Percentiles rank a stretch among this genome's conserved stretches.
These are phyloP conservation scores for Pugionium cornutum DNA, from an alignment of 345 rosid genomes.

Conservation along the genomic window DNA sequence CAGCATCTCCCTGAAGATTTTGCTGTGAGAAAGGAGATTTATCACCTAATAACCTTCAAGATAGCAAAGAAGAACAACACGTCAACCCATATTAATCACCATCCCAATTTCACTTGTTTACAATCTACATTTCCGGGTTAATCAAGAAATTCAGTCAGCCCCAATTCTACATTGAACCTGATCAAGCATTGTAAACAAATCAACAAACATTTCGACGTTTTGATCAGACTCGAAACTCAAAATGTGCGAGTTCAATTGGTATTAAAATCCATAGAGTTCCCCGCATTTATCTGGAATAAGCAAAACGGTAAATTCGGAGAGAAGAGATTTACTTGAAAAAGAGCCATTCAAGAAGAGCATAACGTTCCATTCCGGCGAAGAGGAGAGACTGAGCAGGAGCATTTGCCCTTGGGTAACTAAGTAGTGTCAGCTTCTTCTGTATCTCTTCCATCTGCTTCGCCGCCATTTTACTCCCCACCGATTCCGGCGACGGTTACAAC, in stretches of 20 bases:
- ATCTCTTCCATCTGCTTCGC: constrained; percentile 96
- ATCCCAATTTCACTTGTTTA: not conserved
- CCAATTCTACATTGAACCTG: constrained; percentile 2
- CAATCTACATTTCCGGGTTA: not conserved
- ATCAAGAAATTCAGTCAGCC: constrained; percentile 9
- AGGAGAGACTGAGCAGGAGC: constrained; percentile 98
- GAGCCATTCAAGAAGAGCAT: constrained; percentile 97
- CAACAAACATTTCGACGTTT: not conserved
- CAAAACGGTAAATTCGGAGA: not conserved
- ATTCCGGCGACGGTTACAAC: constrained; percentile 25
- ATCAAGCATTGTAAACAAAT: constrained; percentile 7
- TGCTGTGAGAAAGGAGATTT: constrained; percentile 95
- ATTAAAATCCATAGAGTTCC: not conserved
- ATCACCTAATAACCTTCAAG: constrained; percentile 76
- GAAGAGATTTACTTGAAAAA: constrained; percentile 55
- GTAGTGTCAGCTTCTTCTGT: constrained; percentile 66
- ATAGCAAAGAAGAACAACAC: constrained; percentile 8
- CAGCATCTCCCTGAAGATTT: constrained; percentile 77
- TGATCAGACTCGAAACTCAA: constrained; percentile 6
- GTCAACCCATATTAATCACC: not conserved
- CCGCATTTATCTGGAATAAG: not conserved
- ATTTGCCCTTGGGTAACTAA: constrained; percentile 75
- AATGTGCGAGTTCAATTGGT: not conserved
- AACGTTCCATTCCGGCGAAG: constrained; percentile 99
- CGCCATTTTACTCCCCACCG: constrained; percentile 49